Percentiles rank a stretch among this genome's conserved stretches.
Evolutionary conservation across 2,329 filamentous ascomycete species (phyloP).

Genomic region (Botryotinia narcissicola): DNA sequence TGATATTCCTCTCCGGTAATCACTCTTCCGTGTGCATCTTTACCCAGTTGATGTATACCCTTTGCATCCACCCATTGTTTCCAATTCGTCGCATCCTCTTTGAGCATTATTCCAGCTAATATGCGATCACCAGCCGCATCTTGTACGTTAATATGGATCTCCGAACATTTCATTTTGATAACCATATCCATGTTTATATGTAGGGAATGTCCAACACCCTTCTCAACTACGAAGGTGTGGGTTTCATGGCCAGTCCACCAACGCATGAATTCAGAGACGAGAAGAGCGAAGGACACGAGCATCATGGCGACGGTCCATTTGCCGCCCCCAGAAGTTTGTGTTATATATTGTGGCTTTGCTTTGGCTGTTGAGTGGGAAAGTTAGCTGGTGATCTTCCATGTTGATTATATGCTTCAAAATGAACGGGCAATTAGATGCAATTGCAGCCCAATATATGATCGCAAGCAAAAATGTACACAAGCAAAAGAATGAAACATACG

Average conservation of each 20-base stretch:
- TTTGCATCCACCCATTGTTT: conserved; percentile 72
- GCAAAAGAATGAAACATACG: conserved; percentile 58
- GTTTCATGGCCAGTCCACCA: conserved; percentile 85
- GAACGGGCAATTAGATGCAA: background rate
- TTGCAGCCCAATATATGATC: background rate
- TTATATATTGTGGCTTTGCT: conserved; percentile 90
- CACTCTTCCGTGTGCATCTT: conserved; percentile 53
- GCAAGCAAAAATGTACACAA: background rate
- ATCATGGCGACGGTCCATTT: conserved; percentile 89
- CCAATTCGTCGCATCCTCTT: conserved; percentile 78
- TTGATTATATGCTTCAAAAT: background rate
- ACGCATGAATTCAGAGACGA: conserved; percentile 71
- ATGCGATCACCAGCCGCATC: conserved; percentile 92
- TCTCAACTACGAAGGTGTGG: conserved; percentile 92
- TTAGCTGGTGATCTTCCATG: background rate
- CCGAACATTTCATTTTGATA: conserved; percentile 79
- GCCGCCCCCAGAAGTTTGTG: conserved; percentile 78
- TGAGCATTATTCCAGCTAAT: conserved; percentile 71
- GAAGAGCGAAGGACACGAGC: conserved; percentile 69
- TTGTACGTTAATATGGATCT: conserved; percentile 95
- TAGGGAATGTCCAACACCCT: conserved; percentile 79
- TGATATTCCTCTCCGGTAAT: conserved; percentile 59
- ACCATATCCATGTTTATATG: conserved; percentile 97
- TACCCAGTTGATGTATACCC: conserved; percentile 60
- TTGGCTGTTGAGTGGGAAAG: conserved; percentile 62